Evolutionary conservation across 352 stramenopile species (phyloP).

Genomic region (Phytophthora syringae): DNA sequence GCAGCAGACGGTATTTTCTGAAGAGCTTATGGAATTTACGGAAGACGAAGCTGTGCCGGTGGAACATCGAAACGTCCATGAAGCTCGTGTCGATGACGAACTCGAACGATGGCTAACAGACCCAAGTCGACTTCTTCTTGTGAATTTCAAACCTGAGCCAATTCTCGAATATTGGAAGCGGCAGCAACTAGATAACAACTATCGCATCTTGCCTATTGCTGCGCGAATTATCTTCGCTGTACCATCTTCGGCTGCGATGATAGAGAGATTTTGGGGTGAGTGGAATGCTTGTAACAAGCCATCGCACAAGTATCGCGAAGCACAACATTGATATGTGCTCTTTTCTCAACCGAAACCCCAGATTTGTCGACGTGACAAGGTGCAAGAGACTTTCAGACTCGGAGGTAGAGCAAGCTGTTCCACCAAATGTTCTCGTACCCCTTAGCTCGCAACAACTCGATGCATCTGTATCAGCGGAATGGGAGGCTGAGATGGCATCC

Average conservation of each 20-base stretch:
- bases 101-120: conserved; percentile 13
- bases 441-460: neutral
- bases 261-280: conserved; percentile 11
- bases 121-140: neutral
- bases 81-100: conserved; percentile 15
- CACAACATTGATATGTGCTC: conserved; percentile 17
- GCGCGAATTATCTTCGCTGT: neutral
- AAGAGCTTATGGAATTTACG: conserved; percentile 7
- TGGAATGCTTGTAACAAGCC: conserved; percentile 7
- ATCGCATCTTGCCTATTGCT: neutral
- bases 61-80: conserved; percentile 2
- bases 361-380: conserved; percentile 6
- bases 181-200: conserved; percentile 1
- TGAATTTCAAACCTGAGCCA: neutral
- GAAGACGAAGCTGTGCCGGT: neutral
- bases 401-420: neutral
- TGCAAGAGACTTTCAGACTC: neutral
- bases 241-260: conserved; percentile 1
- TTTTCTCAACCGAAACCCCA: conserved; percentile 8
- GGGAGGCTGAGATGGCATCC: neutral
- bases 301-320: conserved; percentile 6
- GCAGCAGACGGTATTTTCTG: neutral
- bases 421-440: neutral
- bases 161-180: conserved; percentile 2
- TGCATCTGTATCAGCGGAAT: neutral